phyloP scores from a whole-genome alignment of 805 yeast genomes.

The Candida vartiovaarae region DNA sequence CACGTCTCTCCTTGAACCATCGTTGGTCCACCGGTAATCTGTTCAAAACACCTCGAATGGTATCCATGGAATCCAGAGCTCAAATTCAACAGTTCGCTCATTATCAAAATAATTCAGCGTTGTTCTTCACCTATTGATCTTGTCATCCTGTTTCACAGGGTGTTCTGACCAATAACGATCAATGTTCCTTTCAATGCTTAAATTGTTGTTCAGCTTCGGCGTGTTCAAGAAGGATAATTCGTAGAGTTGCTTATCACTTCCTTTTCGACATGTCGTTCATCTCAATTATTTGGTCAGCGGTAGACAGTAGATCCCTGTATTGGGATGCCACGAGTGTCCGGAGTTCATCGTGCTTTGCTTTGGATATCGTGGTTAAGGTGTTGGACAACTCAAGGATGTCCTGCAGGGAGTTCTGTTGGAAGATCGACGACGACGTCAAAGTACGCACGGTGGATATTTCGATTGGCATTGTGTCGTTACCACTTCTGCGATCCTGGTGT shows the following conservation, averaged over 20 bases:
- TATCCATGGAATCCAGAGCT: conserved; percentile 2
- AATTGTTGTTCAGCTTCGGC: conserved; percentile 7
- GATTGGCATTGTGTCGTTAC: conserved; percentile 1
- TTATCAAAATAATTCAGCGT: conserved; percentile 10
- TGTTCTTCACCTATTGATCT: conserved; percentile 2
- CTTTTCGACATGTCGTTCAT: conserved; percentile 16
- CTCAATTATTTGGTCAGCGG: conserved; percentile 21
- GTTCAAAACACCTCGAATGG: conserved; percentile 1
- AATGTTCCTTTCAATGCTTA: conserved; percentile 13
- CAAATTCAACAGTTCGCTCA: conserved; percentile 11
- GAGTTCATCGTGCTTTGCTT: conserved; percentile 14
- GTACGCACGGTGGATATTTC: background rate
- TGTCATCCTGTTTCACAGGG: background rate
- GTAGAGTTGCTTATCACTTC: conserved; percentile 16
- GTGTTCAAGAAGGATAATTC: conserved; percentile 16
- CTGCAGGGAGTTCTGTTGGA: conserved; percentile 4
- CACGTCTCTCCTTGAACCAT: conserved; percentile 8
- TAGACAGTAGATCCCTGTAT: conserved; percentile 20
- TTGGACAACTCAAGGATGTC: conserved; percentile 10
- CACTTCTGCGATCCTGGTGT: background rate
- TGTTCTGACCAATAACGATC: conserved; percentile 1
- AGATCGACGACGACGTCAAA: background rate
- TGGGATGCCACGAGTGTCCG: conserved; percentile 20
- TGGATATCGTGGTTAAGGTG: conserved; percentile 2
- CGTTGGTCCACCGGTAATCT: conserved; percentile 5